Evolutionary conservation across 352 stramenopile species (phyloP).

Genomic region (Pythium pectinolyticum): DNA sequence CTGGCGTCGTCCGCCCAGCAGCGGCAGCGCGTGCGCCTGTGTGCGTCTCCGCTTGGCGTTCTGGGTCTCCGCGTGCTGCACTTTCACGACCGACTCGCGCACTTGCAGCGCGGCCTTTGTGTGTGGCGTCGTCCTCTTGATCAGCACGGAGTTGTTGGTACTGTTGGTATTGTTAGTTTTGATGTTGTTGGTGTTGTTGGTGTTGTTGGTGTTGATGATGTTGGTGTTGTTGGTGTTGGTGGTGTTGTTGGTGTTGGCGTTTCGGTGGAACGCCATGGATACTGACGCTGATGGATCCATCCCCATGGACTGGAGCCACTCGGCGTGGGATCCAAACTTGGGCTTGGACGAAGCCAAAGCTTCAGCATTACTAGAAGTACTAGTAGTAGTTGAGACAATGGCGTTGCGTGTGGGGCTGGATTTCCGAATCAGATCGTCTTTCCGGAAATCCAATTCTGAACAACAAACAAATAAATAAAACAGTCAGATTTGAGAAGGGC

Average conservation of each 20-base stretch:
- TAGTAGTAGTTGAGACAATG: neutral
- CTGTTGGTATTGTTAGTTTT: too few species aligned
- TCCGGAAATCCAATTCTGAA: slow-evolving; percentile 24
- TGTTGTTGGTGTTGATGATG: too few species aligned
- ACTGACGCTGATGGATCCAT: too few species aligned
- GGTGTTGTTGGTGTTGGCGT: too few species aligned
- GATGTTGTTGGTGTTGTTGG: too few species aligned
- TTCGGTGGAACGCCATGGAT: too few species aligned
- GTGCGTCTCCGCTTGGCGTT: neutral
- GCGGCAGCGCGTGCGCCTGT: slow-evolving; percentile 16
- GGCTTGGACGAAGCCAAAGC: neutral
- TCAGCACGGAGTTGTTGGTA: too few species aligned
- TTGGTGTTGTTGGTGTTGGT: too few species aligned
- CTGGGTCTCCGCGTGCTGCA: neutral
- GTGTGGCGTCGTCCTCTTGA: too few species aligned
- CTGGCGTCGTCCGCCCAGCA: slow-evolving; percentile 3
- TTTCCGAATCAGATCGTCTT: slow-evolving; percentile 18
- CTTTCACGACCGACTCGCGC: neutral
- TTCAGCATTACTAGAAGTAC: neutral
- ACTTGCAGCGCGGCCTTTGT: too few species aligned
- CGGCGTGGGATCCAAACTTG: slow-evolving; percentile 26
- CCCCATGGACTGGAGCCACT: slow-evolving; percentile 25
- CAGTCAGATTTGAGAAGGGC: too few species aligned
- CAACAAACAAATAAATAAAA: neutral
- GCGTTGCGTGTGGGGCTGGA: neutral